Percentiles rank a stretch among this genome's conserved stretches.
Evolutionary conservation across 164 flowering plant genomes (phyloP).

Genomic region (Kingdonia uniflora): DNA sequence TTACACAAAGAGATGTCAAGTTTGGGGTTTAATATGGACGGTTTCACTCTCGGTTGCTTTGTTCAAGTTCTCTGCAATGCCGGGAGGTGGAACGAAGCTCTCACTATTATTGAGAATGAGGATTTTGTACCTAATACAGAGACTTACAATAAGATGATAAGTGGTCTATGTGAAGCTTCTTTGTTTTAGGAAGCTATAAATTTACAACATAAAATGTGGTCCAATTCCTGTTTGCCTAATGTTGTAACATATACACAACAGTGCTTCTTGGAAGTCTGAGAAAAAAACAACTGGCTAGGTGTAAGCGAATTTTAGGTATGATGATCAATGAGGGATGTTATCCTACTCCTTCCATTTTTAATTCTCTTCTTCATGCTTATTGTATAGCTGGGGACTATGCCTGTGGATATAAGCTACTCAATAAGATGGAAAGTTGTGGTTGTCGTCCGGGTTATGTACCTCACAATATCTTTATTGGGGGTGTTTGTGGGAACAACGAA

Average conservation of each 20-base stretch:
- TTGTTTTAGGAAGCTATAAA: constrained; percentile 89
- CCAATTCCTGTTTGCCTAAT: constrained; percentile 71
- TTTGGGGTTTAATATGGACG: constrained; percentile 50
- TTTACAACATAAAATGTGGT: constrained; percentile 61
- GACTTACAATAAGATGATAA: constrained; percentile 69
- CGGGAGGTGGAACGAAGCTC: constrained; percentile 73
- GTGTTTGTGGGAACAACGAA: constrained; percentile 64
- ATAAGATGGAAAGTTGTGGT: constrained; percentile 59
- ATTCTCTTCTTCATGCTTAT: constrained; percentile 73
- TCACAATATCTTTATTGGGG: constrained; percentile 78
- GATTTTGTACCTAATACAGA: constrained; percentile 53
- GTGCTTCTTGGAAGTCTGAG: constrained; percentile 62
- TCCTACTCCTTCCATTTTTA: constrained; percentile 56
- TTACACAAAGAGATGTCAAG: constrained; percentile 61
- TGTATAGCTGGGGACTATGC: constrained; percentile 53
- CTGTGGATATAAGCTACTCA: constrained; percentile 73
- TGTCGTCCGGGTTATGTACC: constrained; percentile 68
- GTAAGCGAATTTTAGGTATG: constrained; percentile 78
- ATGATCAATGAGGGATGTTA: constrained; percentile 88
- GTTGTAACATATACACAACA: constrained; percentile 57
- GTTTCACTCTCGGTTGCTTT: constrained; percentile 46
- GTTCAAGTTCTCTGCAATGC: constrained; percentile 54
- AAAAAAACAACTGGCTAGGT: constrained; percentile 61
- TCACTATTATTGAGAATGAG: constrained; percentile 57
- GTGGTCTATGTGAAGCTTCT: constrained; percentile 88